phyloP scores from a whole-genome alignment of 768 basidiomycete species.

The Gymnopilus junonius region DNA sequence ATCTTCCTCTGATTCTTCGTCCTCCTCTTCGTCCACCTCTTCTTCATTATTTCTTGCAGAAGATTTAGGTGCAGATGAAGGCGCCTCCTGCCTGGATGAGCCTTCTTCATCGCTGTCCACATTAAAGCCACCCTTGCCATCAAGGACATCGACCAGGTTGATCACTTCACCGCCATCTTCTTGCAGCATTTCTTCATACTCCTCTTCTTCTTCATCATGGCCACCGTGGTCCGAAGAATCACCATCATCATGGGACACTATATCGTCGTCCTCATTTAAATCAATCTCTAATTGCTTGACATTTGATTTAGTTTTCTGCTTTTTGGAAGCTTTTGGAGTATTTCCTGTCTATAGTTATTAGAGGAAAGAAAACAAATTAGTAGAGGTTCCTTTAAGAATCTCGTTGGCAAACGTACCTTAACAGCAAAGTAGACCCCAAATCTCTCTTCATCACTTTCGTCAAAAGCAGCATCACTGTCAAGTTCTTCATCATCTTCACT shows the following conservation, averaged over 20 bases:
- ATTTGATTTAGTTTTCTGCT: slow-evolving; percentile 27
- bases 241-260: too few species aligned
- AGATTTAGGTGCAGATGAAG: not conserved
- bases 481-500: slow-evolving; percentile 85
- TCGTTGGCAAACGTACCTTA: slow-evolving; percentile 38
- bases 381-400: not conserved
- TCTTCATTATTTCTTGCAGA: slow-evolving; percentile 37
- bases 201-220: slow-evolving; percentile 49
- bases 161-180: slow-evolving; percentile 60
- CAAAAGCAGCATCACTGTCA: slow-evolving; percentile 83
- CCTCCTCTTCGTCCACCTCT: slow-evolving; percentile 41
- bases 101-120: slow-evolving; percentile 41
- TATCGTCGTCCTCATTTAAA: slow-evolving; percentile 70
- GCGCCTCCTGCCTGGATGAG: slow-evolving; percentile 5
- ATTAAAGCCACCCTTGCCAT: slow-evolving; percentile 60
- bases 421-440: slow-evolving; percentile 67
- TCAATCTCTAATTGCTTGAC: slow-evolving; percentile 62
- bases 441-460: slow-evolving; percentile 80
- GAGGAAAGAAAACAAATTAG: not conserved
- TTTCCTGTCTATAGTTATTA: not conserved
- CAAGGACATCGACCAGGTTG: slow-evolving; percentile 67
- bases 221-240: slow-evolving; percentile 37
- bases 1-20: slow-evolving; percentile 37
- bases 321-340: slow-evolving; percentile 26
- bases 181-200: slow-evolving; percentile 28